Evolutionary conservation across 2,329 filamentous ascomycete species (phyloP).

Genomic region (Neonectria magnoliae): DNA sequence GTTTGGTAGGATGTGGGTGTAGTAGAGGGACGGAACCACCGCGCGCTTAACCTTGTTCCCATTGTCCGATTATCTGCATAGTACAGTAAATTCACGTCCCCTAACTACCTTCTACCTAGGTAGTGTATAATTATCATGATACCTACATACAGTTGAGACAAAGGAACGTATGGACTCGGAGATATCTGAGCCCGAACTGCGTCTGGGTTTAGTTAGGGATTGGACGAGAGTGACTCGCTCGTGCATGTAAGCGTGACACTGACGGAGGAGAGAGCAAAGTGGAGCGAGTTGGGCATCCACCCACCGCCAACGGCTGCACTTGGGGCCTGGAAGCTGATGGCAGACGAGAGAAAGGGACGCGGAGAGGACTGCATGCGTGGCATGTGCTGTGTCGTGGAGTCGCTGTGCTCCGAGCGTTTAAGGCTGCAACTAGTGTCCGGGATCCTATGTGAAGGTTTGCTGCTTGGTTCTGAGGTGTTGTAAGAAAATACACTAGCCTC

Average conservation of each 20-base stretch:
- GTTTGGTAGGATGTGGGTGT: not conserved
- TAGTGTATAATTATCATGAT: not conserved
- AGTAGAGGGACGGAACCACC: not conserved
- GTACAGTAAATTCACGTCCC: not conserved
- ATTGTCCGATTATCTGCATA: too few relatives aligned
- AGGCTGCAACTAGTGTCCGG: not conserved
- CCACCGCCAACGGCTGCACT: not conserved
- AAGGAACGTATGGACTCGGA: not conserved
- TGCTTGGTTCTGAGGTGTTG: not conserved
- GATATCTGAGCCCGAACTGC: not conserved
- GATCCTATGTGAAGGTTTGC: not conserved
- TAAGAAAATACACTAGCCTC: not conserved
- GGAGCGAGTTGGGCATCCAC: slow-evolving; percentile 3
- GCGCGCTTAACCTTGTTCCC: not conserved
- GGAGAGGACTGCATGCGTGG: not conserved
- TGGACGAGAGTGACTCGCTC: not conserved
- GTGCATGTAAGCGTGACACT: not conserved
- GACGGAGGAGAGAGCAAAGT: not conserved
- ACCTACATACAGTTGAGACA: not conserved
- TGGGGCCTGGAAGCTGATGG: not conserved
- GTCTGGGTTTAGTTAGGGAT: not conserved
- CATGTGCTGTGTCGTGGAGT: slow-evolving; percentile 1
- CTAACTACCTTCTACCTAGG: too few relatives aligned
- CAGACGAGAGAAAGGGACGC: not conserved
- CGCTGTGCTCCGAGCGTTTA: not conserved